Evolutionary conservation across 23 red algal species (phyloP), one percentile per base, ranked within the genome.

Genomic region (Gracilaria vermiculophylla): DNA sequence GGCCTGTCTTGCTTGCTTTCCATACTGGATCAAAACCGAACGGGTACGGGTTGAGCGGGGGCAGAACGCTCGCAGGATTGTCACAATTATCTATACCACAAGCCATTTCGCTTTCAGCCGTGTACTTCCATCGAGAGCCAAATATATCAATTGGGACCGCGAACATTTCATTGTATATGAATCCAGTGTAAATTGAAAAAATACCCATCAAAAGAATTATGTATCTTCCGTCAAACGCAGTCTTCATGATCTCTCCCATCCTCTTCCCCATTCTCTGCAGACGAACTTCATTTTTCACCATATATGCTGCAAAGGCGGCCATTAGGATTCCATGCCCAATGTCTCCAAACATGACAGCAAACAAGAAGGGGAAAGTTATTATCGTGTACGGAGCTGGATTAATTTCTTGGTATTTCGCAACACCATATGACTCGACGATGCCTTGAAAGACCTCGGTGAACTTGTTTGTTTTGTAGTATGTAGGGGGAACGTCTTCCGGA

Each of bases 281-380:
- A 29, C 85, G 82, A 36, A 32, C n/a, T 61, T 99, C 97, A 41
- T 86, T 85, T 25, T 86, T 42, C 19, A 99, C 82, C 52, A 99
- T 51, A 44, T 85, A 94, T 7, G 78, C 52, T 19, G 97, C 97
- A 85, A 86, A 87, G 17, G 94, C 69, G 10, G 97, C 75, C 97
- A 99, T 99, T 12, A 99, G 78, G 16, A 93, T 74, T 65, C 97
- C 97, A 69, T 99, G 97, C 23, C 97, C 97, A 74, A 99, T 87
- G 76, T 99, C 97, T 41, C 97, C 97, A 88, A 99, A 99, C 97
- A 99, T 99, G 35, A 99, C 92, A 5, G 97, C 97, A 77, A 99
- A 99, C 21, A 99, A 69, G 40, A 99, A 99, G 17, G 97, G 97
- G 60, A 99, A 99, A 23, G 93, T 95, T 29, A 94, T 86, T 48